phyloP scores from a whole-genome alignment of 352 stramenopile genomes.

The Pythium diclinum region DNA sequence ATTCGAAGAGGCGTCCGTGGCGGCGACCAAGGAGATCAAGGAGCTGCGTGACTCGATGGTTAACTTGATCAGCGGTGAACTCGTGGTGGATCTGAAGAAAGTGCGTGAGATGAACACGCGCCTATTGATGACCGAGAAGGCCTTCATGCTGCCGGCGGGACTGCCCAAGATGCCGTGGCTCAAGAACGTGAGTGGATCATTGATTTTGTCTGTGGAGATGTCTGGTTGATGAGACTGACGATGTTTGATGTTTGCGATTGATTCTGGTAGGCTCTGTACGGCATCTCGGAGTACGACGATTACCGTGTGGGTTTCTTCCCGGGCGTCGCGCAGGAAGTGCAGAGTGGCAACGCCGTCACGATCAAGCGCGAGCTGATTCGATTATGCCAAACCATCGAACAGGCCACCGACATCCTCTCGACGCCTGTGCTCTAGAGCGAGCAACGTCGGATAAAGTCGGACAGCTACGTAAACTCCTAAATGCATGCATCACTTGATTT shows the following conservation, averaged over 20 bases:
- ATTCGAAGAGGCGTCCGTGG: slow-evolving; percentile 63
- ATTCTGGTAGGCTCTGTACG: slow-evolving; percentile 53
- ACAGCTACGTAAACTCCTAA: neutral
- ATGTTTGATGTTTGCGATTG: neutral
- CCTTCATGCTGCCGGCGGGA: slow-evolving; percentile 67
- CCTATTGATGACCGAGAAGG: slow-evolving; percentile 75
- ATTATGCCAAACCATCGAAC: slow-evolving; percentile 77
- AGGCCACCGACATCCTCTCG: slow-evolving; percentile 66
- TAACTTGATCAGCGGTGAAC: slow-evolving; percentile 53
- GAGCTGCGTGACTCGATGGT: slow-evolving; percentile 59
- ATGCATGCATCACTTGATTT: slow-evolving; percentile 2
- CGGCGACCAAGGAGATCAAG: slow-evolving; percentile 51
- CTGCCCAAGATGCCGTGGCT: slow-evolving; percentile 75
- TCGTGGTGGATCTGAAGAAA: slow-evolving; percentile 70
- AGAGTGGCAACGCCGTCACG: slow-evolving; percentile 60
- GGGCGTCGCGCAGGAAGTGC: slow-evolving; percentile 69
- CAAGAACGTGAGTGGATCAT: slow-evolving; percentile 60
- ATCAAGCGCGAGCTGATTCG: slow-evolving; percentile 76
- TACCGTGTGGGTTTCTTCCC: slow-evolving; percentile 76
- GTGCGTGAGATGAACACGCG: slow-evolving; percentile 85
- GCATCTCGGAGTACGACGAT: slow-evolving; percentile 84
- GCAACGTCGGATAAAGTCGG: neutral
- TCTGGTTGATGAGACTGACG: neutral
- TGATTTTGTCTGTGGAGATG: neutral
- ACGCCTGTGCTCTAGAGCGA: slow-evolving; percentile 40